A percentile compares a stretch with the other conserved stretches of the same genome.
These are phyloP conservation scores for Evernia prunastri DNA, from an alignment of 495 filamentous ascomycete genomes.

Conservation along the genomic window DNA sequence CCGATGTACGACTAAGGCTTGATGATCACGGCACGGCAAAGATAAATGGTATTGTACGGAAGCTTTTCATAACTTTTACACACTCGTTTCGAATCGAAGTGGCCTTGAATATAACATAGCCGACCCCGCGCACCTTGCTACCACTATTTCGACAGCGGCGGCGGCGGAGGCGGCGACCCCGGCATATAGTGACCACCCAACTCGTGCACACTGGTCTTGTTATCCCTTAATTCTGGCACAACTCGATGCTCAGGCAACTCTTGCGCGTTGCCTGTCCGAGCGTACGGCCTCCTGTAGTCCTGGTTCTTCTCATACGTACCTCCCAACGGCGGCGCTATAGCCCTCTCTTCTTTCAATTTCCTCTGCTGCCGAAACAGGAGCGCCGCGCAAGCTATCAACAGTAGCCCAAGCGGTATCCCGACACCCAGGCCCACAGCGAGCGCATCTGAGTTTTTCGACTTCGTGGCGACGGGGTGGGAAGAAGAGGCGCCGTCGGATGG, in stretches of 20 bases:
- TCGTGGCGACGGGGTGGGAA: neutral
- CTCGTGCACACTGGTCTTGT: neutral
- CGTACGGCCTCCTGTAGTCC: neutral
- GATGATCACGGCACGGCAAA: too few species aligned
- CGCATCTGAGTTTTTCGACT: neutral
- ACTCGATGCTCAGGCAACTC: neutral
- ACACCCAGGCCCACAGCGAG: neutral
- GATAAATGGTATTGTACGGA: too few species aligned
- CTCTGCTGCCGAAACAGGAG: neutral
- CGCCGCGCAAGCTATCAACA: neutral
- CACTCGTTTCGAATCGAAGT: too few species aligned
- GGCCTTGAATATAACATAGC: too few species aligned
- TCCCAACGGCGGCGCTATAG: neutral
- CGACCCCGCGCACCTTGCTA: too few species aligned
- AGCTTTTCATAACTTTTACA: too few species aligned
- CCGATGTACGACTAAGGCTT: neutral
- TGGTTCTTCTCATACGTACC: neutral
- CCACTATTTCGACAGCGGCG: too few species aligned
- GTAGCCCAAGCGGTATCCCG: neutral
- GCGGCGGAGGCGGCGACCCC: too few species aligned
- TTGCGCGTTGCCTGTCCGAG: neutral
- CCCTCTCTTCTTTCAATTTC: neutral
- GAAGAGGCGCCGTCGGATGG: neutral
- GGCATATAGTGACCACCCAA: neutral
- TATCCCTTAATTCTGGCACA: neutral